These are phyloP conservation scores for Eutrema japonicum DNA, from an alignment of 345 rosid genomes.

Conservation along the genomic window DNA sequence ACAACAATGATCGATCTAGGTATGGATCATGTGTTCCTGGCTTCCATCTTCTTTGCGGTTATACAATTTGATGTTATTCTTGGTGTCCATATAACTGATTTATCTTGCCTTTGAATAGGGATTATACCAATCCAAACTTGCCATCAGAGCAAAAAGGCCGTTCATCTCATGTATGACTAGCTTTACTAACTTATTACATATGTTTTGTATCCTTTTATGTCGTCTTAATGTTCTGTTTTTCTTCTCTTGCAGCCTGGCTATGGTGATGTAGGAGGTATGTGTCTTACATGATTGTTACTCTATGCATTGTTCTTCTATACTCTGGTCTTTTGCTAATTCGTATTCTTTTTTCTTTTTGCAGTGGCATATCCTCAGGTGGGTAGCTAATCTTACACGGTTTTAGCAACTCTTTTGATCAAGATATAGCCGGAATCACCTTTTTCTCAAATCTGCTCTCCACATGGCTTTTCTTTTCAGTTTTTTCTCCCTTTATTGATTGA, in stretches of 20 bases:
- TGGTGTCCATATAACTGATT: slow-evolving; percentile 11
- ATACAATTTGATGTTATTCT: slow-evolving; percentile 10
- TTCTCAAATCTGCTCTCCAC: not conserved
- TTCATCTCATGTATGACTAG: slow-evolving; percentile 74
- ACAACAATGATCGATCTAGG: slow-evolving; percentile 97
- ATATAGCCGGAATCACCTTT: slow-evolving; percentile 16
- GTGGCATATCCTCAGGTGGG: slow-evolving; percentile 96
- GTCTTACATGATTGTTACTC: slow-evolving; percentile 49
- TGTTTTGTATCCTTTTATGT: slow-evolving; percentile 23
- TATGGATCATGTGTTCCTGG: slow-evolving; percentile 30
- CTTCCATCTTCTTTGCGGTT: slow-evolving; percentile 1
- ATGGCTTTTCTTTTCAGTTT: not conserved
- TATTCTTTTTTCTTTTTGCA: slow-evolving; percentile 47
- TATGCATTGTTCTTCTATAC: slow-evolving; percentile 26
- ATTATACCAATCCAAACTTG: slow-evolving; percentile 91
- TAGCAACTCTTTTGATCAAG: slow-evolving; percentile 38
- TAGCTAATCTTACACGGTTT: slow-evolving; percentile 37
- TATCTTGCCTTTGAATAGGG: slow-evolving; percentile 53
- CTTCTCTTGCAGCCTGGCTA: slow-evolving; percentile 64
- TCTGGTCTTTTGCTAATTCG: slow-evolving; percentile 33
- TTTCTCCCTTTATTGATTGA: not conserved
- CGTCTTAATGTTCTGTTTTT: slow-evolving; percentile 18
- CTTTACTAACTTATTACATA: not conserved
- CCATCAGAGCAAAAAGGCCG: slow-evolving; percentile 94
- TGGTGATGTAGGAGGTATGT: slow-evolving; percentile 82